Base-by-base conservation (phyloP, 2,329 filamentous ascomycete genomes). In the Endoconidiophora laricicola region DNA sequence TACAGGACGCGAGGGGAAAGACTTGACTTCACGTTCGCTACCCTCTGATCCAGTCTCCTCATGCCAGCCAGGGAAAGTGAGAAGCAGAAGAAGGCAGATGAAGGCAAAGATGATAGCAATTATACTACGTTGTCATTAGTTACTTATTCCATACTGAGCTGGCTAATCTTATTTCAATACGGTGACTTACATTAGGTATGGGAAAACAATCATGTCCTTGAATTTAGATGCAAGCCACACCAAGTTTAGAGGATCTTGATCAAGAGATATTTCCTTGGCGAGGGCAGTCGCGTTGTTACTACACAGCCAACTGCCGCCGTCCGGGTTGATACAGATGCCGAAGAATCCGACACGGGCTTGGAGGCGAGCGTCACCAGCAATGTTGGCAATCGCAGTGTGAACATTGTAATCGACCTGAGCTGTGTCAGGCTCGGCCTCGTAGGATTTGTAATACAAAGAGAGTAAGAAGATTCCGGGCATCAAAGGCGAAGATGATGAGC, bases 131-230 rank as follows among this genome's bases (percentile, higher is more conserved):
- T 39, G 4, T 47, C 2, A 5, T 10, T 46, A 12, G 43, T 20
- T 39, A 20, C 20, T 2, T 4, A n/a, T 37, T 23, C 22, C 23
- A 26, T 42, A 41, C 29, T 22, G 7, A n/a, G 29, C 29, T 9
- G 14, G 16, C 44, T 22, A 22, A 18, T 5, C 41, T 29, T 2
- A 18, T 26, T 23, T n/a, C 42, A 20, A 6, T 57, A 10, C 16
- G 12, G 14, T 16, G 14, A 70, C 84, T 71, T 65, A 91, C 83
- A 98, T 81, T 18, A 98, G 70, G 62, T 96, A 98, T 7, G 91
- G 91, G 63, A 98, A 98, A 42, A 98, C 90, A 63, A 98, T 91
- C 67, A 88, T 90, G 65, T 96, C 87, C 66, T 96, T 96, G 70
- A 98, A 98, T 57, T 94, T 94, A 58, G 83, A 81, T 22, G 91